Evolutionary conservation across 228 moss, liverwort and hornwort species (phyloP).

Genomic region (Sphagnum fallax): DNA sequence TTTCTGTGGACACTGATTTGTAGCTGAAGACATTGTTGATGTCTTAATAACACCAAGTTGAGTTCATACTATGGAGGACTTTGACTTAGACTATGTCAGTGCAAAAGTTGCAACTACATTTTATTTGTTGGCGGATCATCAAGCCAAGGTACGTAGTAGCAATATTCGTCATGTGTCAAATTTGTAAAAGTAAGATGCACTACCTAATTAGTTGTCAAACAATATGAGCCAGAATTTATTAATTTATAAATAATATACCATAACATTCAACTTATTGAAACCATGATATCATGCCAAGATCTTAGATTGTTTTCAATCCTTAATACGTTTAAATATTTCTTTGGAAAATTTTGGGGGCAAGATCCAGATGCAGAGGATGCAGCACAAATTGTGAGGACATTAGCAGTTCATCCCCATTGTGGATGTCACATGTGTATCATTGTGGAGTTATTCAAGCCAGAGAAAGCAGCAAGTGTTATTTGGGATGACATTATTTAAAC

Average conservation of each 20-base stretch:
- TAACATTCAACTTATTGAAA: too few relatives aligned
- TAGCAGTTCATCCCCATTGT: conserved; percentile 79
- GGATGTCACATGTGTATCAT: conserved; percentile 74
- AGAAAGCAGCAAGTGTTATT: conserved; percentile 75
- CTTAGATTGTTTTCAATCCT: too few relatives aligned
- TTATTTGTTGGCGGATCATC: conserved; percentile 77
- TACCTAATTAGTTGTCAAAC: background rate
- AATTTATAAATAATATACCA: too few relatives aligned
- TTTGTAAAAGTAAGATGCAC: too few relatives aligned
- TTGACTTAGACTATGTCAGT: conserved; percentile 91
- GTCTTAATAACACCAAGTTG: conserved; percentile 64
- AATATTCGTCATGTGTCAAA: background rate
- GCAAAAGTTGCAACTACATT: conserved; percentile 87
- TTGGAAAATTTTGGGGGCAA: too few relatives aligned
- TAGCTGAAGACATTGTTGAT: conserved; percentile 84
- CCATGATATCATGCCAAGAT: too few relatives aligned
- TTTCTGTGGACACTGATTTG: too few relatives aligned
- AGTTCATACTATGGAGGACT: conserved; percentile 87
- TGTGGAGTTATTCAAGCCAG: conserved; percentile 91
- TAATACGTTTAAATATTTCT: too few relatives aligned
- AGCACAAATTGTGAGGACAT: conserved; percentile 84
- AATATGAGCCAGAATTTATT: background rate
- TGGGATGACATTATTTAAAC: conserved; percentile 87
- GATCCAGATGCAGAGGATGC: conserved; percentile 90
- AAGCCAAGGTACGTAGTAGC: conserved; percentile 42